A percentile compares a stretch with the other conserved stretches of the same genome.
phyloP scores from a whole-genome alignment of 768 basidiomycete species.

The Coprinellus micaceus region DNA sequence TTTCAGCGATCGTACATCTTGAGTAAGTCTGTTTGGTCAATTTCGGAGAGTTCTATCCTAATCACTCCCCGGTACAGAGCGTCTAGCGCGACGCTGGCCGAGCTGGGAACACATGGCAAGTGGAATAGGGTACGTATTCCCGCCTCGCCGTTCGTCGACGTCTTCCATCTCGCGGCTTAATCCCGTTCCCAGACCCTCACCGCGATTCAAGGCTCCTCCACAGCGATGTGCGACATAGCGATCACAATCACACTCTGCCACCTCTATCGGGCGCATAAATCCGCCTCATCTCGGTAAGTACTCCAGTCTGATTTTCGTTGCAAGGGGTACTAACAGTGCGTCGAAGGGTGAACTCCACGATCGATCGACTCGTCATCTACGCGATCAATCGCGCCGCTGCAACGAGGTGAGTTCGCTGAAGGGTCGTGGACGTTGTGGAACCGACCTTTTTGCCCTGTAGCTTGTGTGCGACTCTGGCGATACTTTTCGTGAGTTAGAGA shows the following conservation, averaged over 20 bases:
- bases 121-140: not conserved
- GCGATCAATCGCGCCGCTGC: conserved; percentile 7
- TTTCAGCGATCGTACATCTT: not conserved
- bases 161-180: too few species aligned
- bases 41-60: not conserved
- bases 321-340: too few species aligned
- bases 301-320: not conserved
- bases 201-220: not conserved
- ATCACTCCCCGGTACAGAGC: not conserved
- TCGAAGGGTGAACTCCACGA: not conserved
- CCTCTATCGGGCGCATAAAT: not conserved
- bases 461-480: not conserved
- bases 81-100: not conserved
- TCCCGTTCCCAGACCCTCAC: not conserved
- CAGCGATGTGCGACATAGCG: conserved; percentile 1
- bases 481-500: not conserved
- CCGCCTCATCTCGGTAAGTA: not conserved
- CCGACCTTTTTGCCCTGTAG: not conserved
- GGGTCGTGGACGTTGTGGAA: not conserved
- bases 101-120: not conserved
- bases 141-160: too few species aligned
- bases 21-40: not conserved
- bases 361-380: conserved; percentile 6
- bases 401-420: not conserved
- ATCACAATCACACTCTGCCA: conserved; percentile 3